A percentile compares a stretch with the other conserved stretches of the same genome.
These are phyloP conservation scores for Leccinum broughii DNA, from an alignment of 768 basidiomycete species.

Conservation along the genomic window DNA sequence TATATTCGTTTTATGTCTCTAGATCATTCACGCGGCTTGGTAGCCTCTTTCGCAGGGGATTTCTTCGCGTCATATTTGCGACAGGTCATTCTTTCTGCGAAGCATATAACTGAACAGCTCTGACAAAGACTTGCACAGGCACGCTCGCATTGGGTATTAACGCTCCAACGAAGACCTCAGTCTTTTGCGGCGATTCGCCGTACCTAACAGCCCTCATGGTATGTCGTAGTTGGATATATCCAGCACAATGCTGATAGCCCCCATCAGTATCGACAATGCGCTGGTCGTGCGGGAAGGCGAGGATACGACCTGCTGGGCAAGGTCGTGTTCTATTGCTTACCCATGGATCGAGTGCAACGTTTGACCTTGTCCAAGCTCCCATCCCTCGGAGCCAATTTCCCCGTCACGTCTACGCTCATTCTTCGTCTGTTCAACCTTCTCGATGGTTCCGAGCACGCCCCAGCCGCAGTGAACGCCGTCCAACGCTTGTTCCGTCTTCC, in stretches of 20 bases:
- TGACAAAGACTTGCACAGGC: conserved; percentile 34
- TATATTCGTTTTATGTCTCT: background rate
- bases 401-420: conserved; percentile 63
- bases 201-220: conserved; percentile 62
- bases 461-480: conserved; percentile 49
- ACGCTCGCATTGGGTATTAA: conserved; percentile 77
- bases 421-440: conserved; percentile 67
- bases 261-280: conserved; percentile 66
- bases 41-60: conserved; percentile 57
- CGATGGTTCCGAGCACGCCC: conserved; percentile 55
- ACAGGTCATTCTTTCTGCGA: conserved; percentile 43
- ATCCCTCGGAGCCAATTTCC: conserved; percentile 62
- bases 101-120: background rate
- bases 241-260: background rate
- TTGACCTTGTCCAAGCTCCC: conserved; percentile 64
- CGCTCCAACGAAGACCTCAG: conserved; percentile 64
- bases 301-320: conserved; percentile 71
- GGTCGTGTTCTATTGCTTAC: conserved; percentile 70
- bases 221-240: conserved; percentile 16
- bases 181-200: conserved; percentile 65
- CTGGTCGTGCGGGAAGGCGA: conserved; percentile 71
- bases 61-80: conserved; percentile 64
- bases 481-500: conserved; percentile 56
- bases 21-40: conserved; percentile 1
- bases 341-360: conserved; percentile 63